Conservation (phyloP, 2,329 filamentous ascomycete genomes). For the Monosporascus sp. region DNA sequence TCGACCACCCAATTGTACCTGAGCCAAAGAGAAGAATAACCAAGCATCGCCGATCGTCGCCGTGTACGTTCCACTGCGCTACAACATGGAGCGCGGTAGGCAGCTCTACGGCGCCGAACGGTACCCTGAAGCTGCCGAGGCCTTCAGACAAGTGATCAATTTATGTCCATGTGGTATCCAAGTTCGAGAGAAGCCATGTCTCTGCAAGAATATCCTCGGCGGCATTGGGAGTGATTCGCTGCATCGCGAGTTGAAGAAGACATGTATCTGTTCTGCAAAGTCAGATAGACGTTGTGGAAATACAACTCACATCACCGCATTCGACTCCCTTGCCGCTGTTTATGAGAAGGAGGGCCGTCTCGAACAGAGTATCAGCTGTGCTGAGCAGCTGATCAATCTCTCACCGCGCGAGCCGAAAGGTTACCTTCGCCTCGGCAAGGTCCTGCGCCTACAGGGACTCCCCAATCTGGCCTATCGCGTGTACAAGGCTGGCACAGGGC, state of each 20-base stretch:
- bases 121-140: background rate
- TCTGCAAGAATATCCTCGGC: conserved; percentile 13
- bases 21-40: too few relatives aligned
- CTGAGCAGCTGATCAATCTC: conserved; percentile 22
- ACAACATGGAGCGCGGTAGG: background rate
- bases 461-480: conserved; percentile 12
- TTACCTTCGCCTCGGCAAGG: conserved; percentile 23
- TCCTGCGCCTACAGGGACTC: conserved; percentile 15
- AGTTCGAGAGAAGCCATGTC: conserved; percentile 9
- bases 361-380: conserved; percentile 10
- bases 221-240: conserved; percentile 14
- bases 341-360: conserved; percentile 13
- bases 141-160: conserved; percentile 10
- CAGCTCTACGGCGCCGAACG: background rate
- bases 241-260: conserved; percentile 14
- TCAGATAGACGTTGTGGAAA: conserved; percentile 17
- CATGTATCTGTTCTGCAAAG: conserved; percentile 19
- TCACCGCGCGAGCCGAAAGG: conserved; percentile 22
- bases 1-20: too few relatives aligned
- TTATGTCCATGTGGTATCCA: conserved; percentile 15
- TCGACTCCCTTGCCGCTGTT: conserved; percentile 19
- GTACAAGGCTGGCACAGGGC: conserved; percentile 19
- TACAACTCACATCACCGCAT: conserved; percentile 17
- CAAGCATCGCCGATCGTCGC: too few relatives aligned
- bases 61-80: background rate